Conservation (phyloP, 495 filamentous ascomycete species). For the Astrothelium macrocarpum region DNA sequence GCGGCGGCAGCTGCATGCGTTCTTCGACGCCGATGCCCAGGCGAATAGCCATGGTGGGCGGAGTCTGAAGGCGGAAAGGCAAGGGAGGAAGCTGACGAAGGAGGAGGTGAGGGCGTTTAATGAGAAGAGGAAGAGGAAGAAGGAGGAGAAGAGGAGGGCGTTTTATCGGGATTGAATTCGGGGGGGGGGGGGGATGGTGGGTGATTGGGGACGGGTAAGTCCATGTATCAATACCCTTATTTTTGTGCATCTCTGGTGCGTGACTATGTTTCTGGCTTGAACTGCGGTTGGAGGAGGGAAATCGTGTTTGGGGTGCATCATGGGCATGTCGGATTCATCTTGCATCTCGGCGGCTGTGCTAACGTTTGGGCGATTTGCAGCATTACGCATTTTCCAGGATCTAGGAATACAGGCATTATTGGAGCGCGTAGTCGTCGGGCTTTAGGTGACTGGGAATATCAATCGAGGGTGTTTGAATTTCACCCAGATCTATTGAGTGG, state of each 20-base stretch:
- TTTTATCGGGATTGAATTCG: constrained; percentile 70
- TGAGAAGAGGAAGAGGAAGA: constrained; percentile 62
- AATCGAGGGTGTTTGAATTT: no score
- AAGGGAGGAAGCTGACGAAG: constrained; percentile 78
- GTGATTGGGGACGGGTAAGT: not conserved
- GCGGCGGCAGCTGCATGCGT: constrained; percentile 82
- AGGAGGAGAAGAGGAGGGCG: constrained; percentile 87
- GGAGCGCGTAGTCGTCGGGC: not conserved
- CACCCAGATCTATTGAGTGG: no score
- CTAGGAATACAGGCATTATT: not conserved
- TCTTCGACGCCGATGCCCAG: constrained; percentile 95
- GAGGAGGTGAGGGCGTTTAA: constrained; percentile 68
- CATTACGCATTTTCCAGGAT: not conserved
- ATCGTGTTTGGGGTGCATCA: not conserved
- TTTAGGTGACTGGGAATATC: not conserved
- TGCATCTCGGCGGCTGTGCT: not conserved
- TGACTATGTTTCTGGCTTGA: not conserved
- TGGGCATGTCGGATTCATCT: no score
- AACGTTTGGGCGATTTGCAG: not conserved
- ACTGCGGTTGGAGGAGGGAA: not conserved
- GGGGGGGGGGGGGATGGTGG: not conserved
- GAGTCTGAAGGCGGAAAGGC: constrained; percentile 82
- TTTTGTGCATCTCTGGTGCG: not conserved
- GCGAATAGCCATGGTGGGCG: constrained; percentile 88
- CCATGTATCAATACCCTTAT: not conserved